These are phyloP conservation scores for Colletotrichum siamense DNA, from an alignment of 2,329 filamentous ascomycete species.

Conservation along the genomic window DNA sequence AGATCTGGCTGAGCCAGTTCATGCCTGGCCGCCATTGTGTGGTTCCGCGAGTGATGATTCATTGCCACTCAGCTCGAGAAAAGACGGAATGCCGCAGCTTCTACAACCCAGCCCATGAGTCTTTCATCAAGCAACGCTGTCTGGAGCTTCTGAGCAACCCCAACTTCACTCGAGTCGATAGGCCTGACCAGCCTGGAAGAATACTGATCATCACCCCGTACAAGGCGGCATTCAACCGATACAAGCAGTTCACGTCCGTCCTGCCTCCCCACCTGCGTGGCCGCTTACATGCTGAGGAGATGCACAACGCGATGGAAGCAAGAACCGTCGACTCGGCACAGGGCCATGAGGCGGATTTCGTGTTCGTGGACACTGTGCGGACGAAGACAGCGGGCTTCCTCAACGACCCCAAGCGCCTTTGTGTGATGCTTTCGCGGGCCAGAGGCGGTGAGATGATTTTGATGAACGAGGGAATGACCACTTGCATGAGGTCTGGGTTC, in stretches of 20 bases:
- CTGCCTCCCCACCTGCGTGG: not conserved
- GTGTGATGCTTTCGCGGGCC: slow-evolving; percentile 51
- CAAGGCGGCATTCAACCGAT: slow-evolving; percentile 40
- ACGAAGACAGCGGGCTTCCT: slow-evolving; percentile 43
- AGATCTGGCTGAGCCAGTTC: slow-evolving; percentile 32
- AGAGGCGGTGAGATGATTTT: slow-evolving; percentile 50
- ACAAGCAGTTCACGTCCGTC: slow-evolving; percentile 26
- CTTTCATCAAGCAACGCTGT: slow-evolving; percentile 40
- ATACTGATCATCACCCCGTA: slow-evolving; percentile 53
- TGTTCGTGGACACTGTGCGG: slow-evolving; percentile 53
- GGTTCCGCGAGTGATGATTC: slow-evolving; percentile 43
- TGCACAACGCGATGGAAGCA: not conserved
- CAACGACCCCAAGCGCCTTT: slow-evolving; percentile 48
- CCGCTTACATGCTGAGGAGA: not conserved
- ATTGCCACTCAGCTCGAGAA: slow-evolving; percentile 32
- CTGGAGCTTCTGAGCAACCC: slow-evolving; percentile 34
- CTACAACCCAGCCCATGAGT: slow-evolving; percentile 44
- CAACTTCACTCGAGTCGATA: slow-evolving; percentile 35
- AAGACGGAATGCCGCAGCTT: slow-evolving; percentile 37
- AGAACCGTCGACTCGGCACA: slow-evolving; percentile 51
- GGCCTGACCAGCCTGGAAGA: slow-evolving; percentile 30
- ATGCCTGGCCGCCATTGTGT: slow-evolving; percentile 21
- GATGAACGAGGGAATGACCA: slow-evolving; percentile 45
- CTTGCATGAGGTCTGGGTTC: not conserved
- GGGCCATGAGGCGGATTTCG: slow-evolving; percentile 53